These are phyloP conservation scores for Zasmidium citrigriseum DNA, from an alignment of 2,329 filamentous ascomycete species.

Conservation along the genomic window DNA sequence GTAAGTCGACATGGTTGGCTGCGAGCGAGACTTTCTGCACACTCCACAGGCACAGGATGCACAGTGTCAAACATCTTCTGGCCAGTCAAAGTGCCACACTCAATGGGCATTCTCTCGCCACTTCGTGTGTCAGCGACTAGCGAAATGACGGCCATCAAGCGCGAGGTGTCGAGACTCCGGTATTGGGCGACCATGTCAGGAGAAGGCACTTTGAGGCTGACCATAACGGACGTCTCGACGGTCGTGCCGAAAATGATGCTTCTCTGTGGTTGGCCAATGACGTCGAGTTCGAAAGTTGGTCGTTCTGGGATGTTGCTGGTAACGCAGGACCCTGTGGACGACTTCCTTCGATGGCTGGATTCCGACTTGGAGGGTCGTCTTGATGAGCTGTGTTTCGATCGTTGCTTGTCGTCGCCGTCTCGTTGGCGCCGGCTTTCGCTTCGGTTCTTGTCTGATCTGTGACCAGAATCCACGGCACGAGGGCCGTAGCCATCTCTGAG, in stretches of 20 bases:
- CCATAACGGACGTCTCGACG: constrained; percentile 33
- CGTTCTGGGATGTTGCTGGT: constrained; percentile 16
- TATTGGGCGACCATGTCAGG: constrained; percentile 24
- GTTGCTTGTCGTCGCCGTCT: constrained; percentile 24
- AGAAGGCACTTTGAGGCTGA: constrained; percentile 29
- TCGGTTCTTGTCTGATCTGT: constrained; percentile 21
- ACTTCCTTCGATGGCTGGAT: constrained; percentile 26
- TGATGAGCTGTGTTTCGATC: constrained; percentile 24
- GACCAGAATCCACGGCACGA: constrained; percentile 29
- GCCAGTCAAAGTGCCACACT: constrained; percentile 31
- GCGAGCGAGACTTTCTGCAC: constrained; percentile 27
- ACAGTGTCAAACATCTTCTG: constrained; percentile 37
- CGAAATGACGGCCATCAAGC: constrained; percentile 32
- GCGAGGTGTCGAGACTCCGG: constrained; percentile 29
- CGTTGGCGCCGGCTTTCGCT: constrained; percentile 21
- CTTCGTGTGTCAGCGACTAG: constrained; percentile 30
- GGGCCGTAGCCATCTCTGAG: constrained; percentile 31
- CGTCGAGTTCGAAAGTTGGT: constrained; percentile 33
- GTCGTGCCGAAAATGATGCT: constrained; percentile 29
- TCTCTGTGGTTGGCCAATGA: constrained; percentile 33
- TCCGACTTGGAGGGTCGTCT: constrained; percentile 29
- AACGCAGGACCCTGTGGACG: constrained; percentile 16
- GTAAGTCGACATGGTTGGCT: constrained; percentile 30
- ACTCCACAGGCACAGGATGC: constrained; percentile 30
- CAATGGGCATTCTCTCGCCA: constrained; percentile 30